A percentile compares a stretch with the other conserved stretches of the same genome.
These are phyloP conservation scores for Calocera viscosa DNA, from an alignment of 768 basidiomycete genomes.

Conservation along the genomic window DNA sequence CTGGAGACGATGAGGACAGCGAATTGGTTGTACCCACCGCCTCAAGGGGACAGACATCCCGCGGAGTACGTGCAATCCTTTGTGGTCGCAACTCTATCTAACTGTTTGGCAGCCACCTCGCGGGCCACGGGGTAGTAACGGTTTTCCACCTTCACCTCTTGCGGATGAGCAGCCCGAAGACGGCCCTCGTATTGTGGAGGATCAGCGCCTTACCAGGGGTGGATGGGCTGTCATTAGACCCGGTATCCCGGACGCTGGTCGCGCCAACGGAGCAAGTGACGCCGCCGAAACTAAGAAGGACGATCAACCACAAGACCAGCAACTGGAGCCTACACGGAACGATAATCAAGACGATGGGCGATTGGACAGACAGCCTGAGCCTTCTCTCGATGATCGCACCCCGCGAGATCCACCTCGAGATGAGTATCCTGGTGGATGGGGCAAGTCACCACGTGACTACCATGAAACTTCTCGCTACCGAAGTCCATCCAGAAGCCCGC, in stretches of 20 bases:
- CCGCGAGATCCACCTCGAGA: neutral
- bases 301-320: neutral
- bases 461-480: constrained; percentile 2
- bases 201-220: neutral
- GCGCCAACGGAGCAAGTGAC: neutral
- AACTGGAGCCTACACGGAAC: neutral
- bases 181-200: neutral
- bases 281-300: neutral
- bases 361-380: neutral
- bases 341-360: neutral
- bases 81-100: constrained; percentile 9
- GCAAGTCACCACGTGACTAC: neutral
- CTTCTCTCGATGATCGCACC: constrained; percentile 2
- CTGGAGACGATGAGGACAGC: constrained; percentile 9
- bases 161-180: neutral
- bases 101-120: constrained; percentile 3
- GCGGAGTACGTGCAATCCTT: neutral
- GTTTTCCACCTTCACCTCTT: neutral
- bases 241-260: neutral
- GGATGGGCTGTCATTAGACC: neutral
- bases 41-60: neutral
- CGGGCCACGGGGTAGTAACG: constrained; percentile 10
- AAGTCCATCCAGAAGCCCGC: constrained; percentile 12
- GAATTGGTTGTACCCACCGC: neutral
- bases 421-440: neutral